Percentiles rank a stretch among this genome's conserved stretches.
Evolutionary conservation across 106 monocot species (phyloP).

Genomic region (Iris macrosiphon): DNA sequence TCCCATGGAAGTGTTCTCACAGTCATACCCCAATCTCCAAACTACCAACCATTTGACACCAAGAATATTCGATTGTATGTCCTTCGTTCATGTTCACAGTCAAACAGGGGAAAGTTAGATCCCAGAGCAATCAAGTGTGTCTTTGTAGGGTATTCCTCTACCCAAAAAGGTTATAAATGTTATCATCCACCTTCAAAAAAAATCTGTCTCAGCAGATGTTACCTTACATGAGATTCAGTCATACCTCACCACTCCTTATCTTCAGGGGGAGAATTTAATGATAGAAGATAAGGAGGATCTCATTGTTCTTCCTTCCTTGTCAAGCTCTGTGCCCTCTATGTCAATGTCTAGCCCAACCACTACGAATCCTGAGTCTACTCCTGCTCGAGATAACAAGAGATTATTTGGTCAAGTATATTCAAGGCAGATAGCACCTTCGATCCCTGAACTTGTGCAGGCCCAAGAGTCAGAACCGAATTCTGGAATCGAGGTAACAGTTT

Average conservation of each 20-base stretch:
- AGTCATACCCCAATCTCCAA: no score
- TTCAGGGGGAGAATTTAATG: neutral
- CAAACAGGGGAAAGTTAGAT: neutral
- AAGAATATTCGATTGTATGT: neutral
- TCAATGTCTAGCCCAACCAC: no score
- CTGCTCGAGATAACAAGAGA: neutral
- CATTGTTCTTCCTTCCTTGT: neutral
- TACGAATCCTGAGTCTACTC: neutral
- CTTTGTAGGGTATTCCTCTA: neutral
- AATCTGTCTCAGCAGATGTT: neutral
- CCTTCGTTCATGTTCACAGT: neutral
- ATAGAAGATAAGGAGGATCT: neutral
- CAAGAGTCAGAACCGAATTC: neutral
- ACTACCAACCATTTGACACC: neutral
- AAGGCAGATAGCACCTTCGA: neutral
- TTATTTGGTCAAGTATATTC: neutral
- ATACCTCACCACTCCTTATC: neutral
- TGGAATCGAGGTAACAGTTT: neutral
- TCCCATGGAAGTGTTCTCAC: neutral
- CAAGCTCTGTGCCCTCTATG: neutral
- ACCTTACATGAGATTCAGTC: neutral
- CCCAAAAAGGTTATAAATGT: constrained; percentile 4
- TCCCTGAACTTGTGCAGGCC: neutral
- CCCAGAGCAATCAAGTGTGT: neutral
- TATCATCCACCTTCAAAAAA: neutral